These are phyloP conservation scores for Amauroascus verrucosus DNA, from an alignment of 2,329 filamentous ascomycete species.

Conservation along the genomic window DNA sequence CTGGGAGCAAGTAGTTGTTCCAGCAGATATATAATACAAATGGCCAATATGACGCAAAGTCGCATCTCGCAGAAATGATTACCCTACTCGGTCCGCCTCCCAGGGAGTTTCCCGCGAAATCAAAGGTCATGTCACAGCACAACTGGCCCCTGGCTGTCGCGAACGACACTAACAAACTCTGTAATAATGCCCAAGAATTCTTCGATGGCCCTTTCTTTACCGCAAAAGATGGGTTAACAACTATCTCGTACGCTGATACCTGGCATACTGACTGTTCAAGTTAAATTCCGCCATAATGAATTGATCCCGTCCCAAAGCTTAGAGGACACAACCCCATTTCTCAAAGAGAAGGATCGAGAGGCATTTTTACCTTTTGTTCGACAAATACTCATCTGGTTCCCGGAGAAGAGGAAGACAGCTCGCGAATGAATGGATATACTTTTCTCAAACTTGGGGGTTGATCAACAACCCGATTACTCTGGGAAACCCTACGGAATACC, in stretches of 20 bases:
- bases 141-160: conserved; percentile 24
- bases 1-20: conserved; percentile 20
- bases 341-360: conserved; percentile 25
- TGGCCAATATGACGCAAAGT: conserved; percentile 29
- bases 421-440: conserved; percentile 28
- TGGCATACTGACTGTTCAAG: conserved; percentile 13
- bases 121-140: conserved; percentile 24
- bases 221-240: conserved; percentile 20
- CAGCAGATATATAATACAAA: conserved; percentile 27
- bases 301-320: conserved; percentile 21
- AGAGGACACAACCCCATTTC: conserved; percentile 19
- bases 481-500: no score
- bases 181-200: conserved; percentile 27
- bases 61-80: conserved; percentile 37
- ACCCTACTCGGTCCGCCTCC: conserved; percentile 33
- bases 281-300: conserved; percentile 19
- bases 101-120: conserved; percentile 14
- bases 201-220: conserved; percentile 32
- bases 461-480: no score
- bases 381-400: conserved; percentile 28
- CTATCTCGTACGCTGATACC: background rate
- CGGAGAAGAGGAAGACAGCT: conserved; percentile 29
- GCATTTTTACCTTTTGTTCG: conserved; percentile 27
- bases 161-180: conserved; percentile 24
- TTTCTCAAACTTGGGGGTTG: conserved; percentile 20